Evolutionary conservation across 306 rosid genomes (phyloP).

Genomic region (Cicer judaicum): DNA sequence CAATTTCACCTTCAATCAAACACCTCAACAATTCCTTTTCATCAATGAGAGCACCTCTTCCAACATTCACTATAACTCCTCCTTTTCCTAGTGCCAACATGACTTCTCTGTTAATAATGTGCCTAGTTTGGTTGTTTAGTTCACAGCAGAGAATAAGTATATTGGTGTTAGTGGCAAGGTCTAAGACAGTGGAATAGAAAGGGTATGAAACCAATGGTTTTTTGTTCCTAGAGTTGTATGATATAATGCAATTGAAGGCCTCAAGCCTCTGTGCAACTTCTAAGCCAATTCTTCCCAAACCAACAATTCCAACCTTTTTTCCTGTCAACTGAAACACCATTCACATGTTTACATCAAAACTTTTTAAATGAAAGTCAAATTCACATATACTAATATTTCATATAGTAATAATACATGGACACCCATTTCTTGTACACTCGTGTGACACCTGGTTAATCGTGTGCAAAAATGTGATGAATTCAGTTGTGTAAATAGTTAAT

Average conservation of each 20-base stretch:
- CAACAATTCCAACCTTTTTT: conserved; percentile 60
- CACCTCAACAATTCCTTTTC: conserved; percentile 42
- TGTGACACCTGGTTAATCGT: no score
- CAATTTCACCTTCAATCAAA: conserved; percentile 38
- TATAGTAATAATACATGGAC: no score
- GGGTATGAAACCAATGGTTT: conserved; percentile 47
- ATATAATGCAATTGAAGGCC: conserved; percentile 52
- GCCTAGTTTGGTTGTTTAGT: conserved; percentile 52
- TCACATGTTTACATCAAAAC: neutral
- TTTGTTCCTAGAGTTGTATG: conserved; percentile 55
- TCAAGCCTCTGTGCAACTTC: conserved; percentile 61
- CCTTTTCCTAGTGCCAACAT: conserved; percentile 54
- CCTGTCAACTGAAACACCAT: conserved; percentile 49
- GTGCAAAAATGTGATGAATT: no score
- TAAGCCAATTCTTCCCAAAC: conserved; percentile 60
- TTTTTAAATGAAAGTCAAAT: no score
- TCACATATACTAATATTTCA: no score
- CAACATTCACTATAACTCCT: conserved; percentile 58
- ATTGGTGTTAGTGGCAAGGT: conserved; percentile 53
- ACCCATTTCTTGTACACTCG: no score
- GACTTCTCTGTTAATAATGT: conserved; percentile 53
- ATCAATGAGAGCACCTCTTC: conserved; percentile 54
- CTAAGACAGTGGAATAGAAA: conserved; percentile 46
- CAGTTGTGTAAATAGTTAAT: no score
- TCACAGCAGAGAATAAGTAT: conserved; percentile 57